Evolutionary conservation across 441 rosid genomes (phyloP).

Genomic region (Breynia disticha): DNA sequence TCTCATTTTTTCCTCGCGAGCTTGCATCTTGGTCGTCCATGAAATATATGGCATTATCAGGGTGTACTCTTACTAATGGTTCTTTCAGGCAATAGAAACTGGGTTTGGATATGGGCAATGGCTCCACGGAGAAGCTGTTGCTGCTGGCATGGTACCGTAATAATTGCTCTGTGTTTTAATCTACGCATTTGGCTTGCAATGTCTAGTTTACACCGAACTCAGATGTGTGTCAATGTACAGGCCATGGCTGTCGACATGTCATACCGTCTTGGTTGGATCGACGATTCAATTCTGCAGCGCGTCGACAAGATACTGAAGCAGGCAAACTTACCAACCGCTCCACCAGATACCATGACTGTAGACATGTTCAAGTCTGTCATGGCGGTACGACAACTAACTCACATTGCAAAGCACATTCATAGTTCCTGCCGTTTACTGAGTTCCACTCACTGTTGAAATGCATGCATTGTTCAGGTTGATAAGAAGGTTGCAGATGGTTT

Average conservation of each 20-base stretch:
- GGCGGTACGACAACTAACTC: conserved; percentile 53
- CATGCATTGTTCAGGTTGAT: conserved; percentile 48
- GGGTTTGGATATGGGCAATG: conserved; percentile 89
- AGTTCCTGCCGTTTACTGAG: not conserved
- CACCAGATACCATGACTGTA: conserved; percentile 78
- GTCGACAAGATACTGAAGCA: conserved; percentile 45
- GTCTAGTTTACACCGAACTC: conserved; percentile 6
- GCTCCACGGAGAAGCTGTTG: conserved; percentile 99
- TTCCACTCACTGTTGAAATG: not conserved
- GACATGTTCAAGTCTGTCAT: conserved; percentile 91
- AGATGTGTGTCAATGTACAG: conserved; percentile 27
- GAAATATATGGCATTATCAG: too few species aligned
- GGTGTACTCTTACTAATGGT: too few species aligned
- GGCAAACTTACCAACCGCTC: conserved; percentile 68
- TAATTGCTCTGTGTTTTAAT: conserved; percentile 1
- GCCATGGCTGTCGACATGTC: conserved; percentile 98
- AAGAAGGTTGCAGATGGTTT: conserved; percentile 97
- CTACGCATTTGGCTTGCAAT: not conserved
- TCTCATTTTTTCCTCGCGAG: not conserved
- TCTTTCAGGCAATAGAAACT: conserved; percentile 86
- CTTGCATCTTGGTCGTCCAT: not conserved
- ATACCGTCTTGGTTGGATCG: conserved; percentile 95
- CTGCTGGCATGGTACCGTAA: conserved; percentile 71
- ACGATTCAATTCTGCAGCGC: conserved; percentile 65
- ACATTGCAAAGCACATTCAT: conserved; percentile 4